Evolutionary conservation across 2,329 filamentous ascomycete species (phyloP).

Genomic region (Dactylellina drechsleri): DNA sequence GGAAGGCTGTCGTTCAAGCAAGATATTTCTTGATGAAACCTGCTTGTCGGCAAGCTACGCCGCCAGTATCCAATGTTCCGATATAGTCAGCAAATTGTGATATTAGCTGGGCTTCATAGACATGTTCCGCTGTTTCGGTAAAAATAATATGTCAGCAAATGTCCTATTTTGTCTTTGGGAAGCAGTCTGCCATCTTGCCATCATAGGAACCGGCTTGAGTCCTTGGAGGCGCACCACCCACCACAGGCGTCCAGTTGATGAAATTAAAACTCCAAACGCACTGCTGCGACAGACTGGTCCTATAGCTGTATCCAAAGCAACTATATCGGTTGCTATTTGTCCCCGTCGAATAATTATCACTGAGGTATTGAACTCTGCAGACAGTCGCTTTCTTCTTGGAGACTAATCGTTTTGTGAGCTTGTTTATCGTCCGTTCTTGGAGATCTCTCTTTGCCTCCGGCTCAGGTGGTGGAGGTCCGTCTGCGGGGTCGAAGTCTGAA

Average conservation of each 20-base stretch:
- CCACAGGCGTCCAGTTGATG: neutral
- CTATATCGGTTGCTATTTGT: slow-evolving; percentile 6
- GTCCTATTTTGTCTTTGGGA: too few species aligned
- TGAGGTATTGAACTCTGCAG: neutral
- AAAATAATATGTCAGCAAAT: too few species aligned
- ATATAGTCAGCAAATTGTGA: slow-evolving; percentile 10
- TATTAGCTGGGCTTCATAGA: slow-evolving; percentile 24
- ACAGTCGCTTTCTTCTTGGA: neutral
- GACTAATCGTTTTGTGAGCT: neutral
- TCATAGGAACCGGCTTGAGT: slow-evolving; percentile 1
- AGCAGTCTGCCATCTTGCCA: neutral
- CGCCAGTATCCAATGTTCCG: neutral
- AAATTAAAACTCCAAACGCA: slow-evolving; percentile 16
- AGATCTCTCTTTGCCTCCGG: neutral
- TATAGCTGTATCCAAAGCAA: slow-evolving; percentile 13
- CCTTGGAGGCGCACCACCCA: neutral
- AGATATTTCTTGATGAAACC: slow-evolving; percentile 2
- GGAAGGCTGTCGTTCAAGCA: neutral
- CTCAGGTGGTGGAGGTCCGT: neutral
- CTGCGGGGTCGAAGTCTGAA: slow-evolving; percentile 6
- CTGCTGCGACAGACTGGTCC: neutral
- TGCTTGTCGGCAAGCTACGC: neutral
- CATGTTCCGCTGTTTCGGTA: slow-evolving; percentile 12
- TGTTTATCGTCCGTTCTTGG: too few species aligned
- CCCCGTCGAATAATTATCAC: slow-evolving; percentile 6